Conservation (phyloP, 805 yeast genomes). For the Alloascoidea africana region DNA sequence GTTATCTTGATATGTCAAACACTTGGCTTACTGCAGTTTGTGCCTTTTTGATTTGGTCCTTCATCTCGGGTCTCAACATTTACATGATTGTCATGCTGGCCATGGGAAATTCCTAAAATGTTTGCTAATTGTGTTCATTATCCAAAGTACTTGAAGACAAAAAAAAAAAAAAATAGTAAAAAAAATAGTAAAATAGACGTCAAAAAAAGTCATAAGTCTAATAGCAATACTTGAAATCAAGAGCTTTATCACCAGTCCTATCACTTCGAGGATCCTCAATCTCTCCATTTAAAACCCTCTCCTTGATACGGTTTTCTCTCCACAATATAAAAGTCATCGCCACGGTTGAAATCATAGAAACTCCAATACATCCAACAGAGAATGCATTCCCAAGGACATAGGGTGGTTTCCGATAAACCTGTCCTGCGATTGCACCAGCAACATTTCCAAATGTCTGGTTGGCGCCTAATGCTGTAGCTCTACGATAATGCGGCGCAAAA, state of each 20-base stretch:
- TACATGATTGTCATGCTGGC: constrained; percentile 39
- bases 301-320: background rate
- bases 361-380: background rate
- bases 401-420: constrained; percentile 17
- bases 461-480: constrained; percentile 26
- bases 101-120: constrained; percentile 18
- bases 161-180: too few relatives aligned
- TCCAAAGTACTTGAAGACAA: too few relatives aligned
- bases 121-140: constrained; percentile 3
- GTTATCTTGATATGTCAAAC: constrained; percentile 26
- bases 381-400: background rate
- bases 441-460: constrained; percentile 29
- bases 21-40: constrained; percentile 36
- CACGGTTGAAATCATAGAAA: background rate
- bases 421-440: constrained; percentile 29
- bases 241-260: constrained; percentile 1
- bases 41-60: constrained; percentile 51
- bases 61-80: constrained; percentile 55
- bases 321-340: background rate
- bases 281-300: background rate
- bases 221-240: constrained; percentile 1
- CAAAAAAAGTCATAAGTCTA: background rate
- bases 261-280: background rate
- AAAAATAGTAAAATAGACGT: background rate
- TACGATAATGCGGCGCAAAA: constrained; percentile 24